Evolutionary conservation across 345 rosid genomes (phyloP).

Genomic region (Heritiera littoralis): DNA sequence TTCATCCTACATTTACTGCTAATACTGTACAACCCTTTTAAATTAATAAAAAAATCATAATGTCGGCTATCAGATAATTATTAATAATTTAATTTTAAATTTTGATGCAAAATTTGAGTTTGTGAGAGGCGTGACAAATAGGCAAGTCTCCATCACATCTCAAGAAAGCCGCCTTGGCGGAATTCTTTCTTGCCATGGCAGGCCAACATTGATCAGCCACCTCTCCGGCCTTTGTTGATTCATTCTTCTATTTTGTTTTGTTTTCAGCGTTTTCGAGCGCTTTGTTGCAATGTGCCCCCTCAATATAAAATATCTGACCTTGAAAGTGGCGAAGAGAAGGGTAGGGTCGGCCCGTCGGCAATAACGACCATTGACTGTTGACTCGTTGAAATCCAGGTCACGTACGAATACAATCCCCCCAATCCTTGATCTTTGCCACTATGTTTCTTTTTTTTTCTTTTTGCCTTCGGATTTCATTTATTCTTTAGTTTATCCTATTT

Average conservation of each 20-base stretch:
- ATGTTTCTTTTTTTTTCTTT: no score
- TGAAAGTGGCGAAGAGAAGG: not conserved
- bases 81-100: no score
- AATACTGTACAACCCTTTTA: no score
- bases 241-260: no score
- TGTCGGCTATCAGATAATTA: no score
- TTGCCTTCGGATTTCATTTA: no score
- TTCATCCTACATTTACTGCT: no score
- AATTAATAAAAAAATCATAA: no score
- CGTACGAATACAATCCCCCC: not conserved
- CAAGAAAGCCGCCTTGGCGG: not conserved
- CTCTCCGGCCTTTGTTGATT: not conserved
- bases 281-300: not conserved
- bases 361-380: slow-evolving; percentile 13
- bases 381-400: not conserved
- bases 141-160: not conserved
- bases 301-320: not conserved
- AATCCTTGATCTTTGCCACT: not conserved
- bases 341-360: not conserved
- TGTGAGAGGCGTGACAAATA: not conserved
- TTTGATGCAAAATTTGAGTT: no score
- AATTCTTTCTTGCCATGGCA: not conserved
- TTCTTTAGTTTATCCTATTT: no score
- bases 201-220: not conserved
- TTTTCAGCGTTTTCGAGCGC: not conserved